A percentile compares a stretch with the other conserved stretches of the same genome.
phyloP scores from a whole-genome alignment of 78 protist species.

The Emiliania huxleyi region DNA sequence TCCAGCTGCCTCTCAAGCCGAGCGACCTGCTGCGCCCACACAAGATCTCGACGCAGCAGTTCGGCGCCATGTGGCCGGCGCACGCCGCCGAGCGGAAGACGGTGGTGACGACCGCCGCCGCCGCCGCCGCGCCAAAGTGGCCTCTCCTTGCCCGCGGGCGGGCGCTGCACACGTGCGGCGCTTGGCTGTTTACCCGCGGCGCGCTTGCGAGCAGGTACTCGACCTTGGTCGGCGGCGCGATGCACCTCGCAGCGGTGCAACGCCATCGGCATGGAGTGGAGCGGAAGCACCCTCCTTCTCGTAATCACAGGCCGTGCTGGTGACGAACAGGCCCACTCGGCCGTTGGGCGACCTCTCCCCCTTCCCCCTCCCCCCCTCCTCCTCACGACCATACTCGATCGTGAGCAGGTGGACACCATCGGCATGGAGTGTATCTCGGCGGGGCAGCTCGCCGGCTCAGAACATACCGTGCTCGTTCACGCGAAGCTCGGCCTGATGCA shows the following conservation, averaged over 20 bases:
- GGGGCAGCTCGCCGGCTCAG: not conserved
- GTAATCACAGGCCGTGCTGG: too few species aligned
- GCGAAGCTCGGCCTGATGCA: not conserved
- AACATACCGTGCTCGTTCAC: not conserved
- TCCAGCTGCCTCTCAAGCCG: not conserved
- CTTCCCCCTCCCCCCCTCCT: not conserved
- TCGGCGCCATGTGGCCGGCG: conserved; percentile 1
- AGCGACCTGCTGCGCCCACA: not conserved
- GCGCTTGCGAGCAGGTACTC: not conserved
- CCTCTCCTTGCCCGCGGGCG: not conserved
- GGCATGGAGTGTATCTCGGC: not conserved
- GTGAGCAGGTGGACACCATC: not conserved
- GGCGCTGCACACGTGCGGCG: too few species aligned
- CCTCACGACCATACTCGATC: not conserved
- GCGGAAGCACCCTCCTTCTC: too few species aligned
- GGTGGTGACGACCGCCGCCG: not conserved
- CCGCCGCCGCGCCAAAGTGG: not conserved
- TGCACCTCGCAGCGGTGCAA: too few species aligned
- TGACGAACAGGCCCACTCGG: too few species aligned
- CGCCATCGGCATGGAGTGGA: too few species aligned
- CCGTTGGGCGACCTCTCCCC: too few species aligned
- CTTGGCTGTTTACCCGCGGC: too few species aligned
- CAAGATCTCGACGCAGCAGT: not conserved
- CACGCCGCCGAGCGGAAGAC: not conserved
- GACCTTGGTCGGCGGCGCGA: not conserved